These are phyloP conservation scores for Linum usitatissimum DNA, from an alignment of 345 rosid species.

Conservation along the genomic window DNA sequence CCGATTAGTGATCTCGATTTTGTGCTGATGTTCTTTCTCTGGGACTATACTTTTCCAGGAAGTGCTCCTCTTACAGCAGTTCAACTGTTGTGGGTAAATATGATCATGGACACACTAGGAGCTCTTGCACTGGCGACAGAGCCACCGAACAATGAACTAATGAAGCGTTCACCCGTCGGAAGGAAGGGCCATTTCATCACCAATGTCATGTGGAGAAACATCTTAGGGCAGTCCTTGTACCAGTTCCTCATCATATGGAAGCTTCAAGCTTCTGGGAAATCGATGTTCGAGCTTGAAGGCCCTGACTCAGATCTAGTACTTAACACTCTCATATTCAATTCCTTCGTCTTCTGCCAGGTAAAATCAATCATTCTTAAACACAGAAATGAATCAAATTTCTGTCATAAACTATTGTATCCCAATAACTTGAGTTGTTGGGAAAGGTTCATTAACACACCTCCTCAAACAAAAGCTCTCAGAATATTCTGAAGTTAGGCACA, in stretches of 20 bases:
- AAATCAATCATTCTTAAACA: neutral
- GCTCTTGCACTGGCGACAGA: slow-evolving; percentile 29
- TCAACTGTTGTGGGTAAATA: slow-evolving; percentile 27
- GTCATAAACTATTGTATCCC: too few relatives aligned
- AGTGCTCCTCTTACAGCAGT: slow-evolving; percentile 28
- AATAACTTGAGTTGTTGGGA: too few relatives aligned
- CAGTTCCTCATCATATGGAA: slow-evolving; percentile 25
- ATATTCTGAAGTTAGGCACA: too few relatives aligned
- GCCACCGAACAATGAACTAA: slow-evolving; percentile 24
- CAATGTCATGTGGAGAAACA: slow-evolving; percentile 94
- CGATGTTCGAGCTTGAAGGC: slow-evolving; percentile 18
- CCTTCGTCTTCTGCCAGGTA: slow-evolving; percentile 53
- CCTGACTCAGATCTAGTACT: slow-evolving; percentile 35
- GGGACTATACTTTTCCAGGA: slow-evolving; percentile 11
- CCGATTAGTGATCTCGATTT: too few relatives aligned
- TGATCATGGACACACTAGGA: slow-evolving; percentile 30
- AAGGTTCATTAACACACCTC: too few relatives aligned
- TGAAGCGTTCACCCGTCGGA: slow-evolving; percentile 26
- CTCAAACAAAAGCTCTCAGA: too few relatives aligned
- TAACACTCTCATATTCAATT: slow-evolving; percentile 24
- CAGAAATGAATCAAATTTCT: too few relatives aligned
- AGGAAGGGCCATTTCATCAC: slow-evolving; percentile 57
- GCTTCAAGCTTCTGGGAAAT: slow-evolving; percentile 24
- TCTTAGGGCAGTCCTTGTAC: slow-evolving; percentile 70
- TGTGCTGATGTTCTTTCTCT: too few relatives aligned